Evolutionary conservation across 768 basidiomycete genomes (phyloP).

Genomic region (Auriscalpium vulgare): DNA sequence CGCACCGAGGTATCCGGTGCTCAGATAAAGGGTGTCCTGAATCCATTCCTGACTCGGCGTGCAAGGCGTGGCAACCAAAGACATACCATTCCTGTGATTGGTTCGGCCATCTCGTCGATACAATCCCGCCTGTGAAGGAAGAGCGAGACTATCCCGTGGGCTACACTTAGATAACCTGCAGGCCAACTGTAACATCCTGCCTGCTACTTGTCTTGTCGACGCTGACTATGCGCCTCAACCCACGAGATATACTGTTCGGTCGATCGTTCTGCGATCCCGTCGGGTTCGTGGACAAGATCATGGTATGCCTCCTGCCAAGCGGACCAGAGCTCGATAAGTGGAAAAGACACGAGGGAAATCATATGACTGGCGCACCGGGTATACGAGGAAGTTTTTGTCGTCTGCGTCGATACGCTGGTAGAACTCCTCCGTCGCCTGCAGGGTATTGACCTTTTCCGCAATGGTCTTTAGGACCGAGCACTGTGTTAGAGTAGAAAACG

Average conservation of each 20-base stretch:
- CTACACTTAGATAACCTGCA: no score
- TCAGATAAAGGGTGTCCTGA: no score
- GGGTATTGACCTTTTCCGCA: slow-evolving; percentile 41
- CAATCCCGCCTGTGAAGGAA: no score
- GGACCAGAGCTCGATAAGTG: background rate
- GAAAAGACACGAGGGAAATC: background rate
- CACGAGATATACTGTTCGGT: slow-evolving; percentile 50
- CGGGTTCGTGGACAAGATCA: slow-evolving; percentile 67
- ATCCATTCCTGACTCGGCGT: no score
- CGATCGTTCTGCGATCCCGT: slow-evolving; percentile 54
- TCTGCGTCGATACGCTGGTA: slow-evolving; percentile 39
- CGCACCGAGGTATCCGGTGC: no score
- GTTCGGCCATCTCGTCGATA: no score
- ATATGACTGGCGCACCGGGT: slow-evolving; percentile 23
- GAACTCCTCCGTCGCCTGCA: slow-evolving; percentile 45
- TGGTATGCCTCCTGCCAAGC: slow-evolving; percentile 56
- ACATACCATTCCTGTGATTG: no score
- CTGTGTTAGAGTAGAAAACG: background rate
- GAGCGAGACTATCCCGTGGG: no score
- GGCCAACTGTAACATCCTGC: no score
- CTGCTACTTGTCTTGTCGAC: no score
- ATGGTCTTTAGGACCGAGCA: background rate
- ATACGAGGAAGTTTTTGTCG: slow-evolving; percentile 44
- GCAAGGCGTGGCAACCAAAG: no score
- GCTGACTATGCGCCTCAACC: slow-evolving; percentile 12